Percentiles rank a stretch among this genome's conserved stretches.
These are phyloP conservation scores for Agastache rugosa DNA, from an alignment of 257 asterid genomes.

Conservation along the genomic window DNA sequence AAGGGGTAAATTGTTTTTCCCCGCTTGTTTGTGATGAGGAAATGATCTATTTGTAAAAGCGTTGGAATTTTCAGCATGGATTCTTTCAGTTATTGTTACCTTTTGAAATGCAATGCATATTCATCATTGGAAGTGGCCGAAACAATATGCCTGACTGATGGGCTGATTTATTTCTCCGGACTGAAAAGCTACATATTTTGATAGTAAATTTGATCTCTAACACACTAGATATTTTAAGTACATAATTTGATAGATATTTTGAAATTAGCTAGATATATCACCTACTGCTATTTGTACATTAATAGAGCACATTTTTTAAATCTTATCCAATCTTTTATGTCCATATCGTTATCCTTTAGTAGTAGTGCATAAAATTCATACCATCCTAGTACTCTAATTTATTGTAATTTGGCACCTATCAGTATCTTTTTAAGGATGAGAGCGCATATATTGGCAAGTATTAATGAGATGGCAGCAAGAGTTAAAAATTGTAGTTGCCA, in stretches of 20 bases:
- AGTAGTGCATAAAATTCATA: neutral
- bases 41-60: neutral
- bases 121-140: no score
- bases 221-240: no score
- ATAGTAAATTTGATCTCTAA: no score
- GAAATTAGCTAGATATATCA: neutral
- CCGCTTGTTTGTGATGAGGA: neutral
- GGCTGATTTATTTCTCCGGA: neutral
- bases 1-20: neutral
- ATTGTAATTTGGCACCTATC: no score
- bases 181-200: neutral
- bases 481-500: neutral
- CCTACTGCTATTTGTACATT: no score
- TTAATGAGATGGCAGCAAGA: neutral
- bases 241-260: no score
- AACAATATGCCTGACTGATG: neutral
- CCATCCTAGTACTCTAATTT: no score
- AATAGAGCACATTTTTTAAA: neutral
- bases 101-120: neutral
- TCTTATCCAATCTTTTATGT: neutral
- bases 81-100: neutral
- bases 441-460: neutral
- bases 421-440: neutral
- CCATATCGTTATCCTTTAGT: neutral
- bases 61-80: neutral